Base-by-base conservation (phyloP, 1,139 yeast genomes). In the Yamadazyma aaseri region DNA sequence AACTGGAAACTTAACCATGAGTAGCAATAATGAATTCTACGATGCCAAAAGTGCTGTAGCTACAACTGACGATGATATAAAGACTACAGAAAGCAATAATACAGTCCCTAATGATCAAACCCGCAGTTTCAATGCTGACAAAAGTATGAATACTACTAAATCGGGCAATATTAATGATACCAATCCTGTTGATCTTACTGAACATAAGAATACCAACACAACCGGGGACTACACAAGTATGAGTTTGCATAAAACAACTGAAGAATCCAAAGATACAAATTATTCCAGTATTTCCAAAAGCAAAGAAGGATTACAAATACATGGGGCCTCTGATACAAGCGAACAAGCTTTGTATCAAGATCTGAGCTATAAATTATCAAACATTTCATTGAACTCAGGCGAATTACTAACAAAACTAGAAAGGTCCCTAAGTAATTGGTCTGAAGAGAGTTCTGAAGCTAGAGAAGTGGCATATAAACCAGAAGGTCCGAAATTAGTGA, bases 371-470 rank as follows among this genome's bases (percentile, higher is more conserved):
- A 27, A 33, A 24, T 20, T 33, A 31, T 37, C 44, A 4, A 29
- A 20, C 28, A 34, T 26, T 15, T 44, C 49, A 4, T 30, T 39
- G 16, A 43, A 34, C 28, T 61, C 69, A 4, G 71, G 69, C 3
- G 73, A 66, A 42, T 48, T 66, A 17, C 53, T 67, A 28, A 48
- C 41, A 26, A 60, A 51, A 28, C 47, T 66, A 33, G 63, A 59
- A 32, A 40, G 44, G 18, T 46, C 46, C 15, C 33, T 39, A 30
- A 32, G 40, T n/a, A 36, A 39, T 25, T 40, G 40, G 20, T 40
- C 42, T 8, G 44, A 40, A 27, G 38, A 29, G n/a, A 32, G 39
- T 28, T 18, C 26, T 12, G 9, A 26, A 6, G 10, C 17, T 12
- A 12, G 17, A 8, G 7, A n/a, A 17, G 21, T 26, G 6, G 21